Evolutionary conservation across 2,329 filamentous ascomycete genomes (phyloP).

Genomic region (Cyphellophora attinorum): DNA sequence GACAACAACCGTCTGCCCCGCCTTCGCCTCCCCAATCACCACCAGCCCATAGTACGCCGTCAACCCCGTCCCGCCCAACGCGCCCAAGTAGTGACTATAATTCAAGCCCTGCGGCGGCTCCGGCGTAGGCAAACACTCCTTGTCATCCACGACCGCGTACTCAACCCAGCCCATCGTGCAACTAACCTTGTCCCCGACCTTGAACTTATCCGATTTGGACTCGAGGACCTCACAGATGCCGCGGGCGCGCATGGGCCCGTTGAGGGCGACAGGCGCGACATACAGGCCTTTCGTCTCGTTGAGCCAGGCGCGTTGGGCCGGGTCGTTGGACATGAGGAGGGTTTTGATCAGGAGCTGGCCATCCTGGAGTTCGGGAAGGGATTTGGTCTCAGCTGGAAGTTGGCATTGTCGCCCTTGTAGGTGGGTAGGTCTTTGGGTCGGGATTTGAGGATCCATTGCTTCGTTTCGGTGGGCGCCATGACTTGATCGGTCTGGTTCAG

Average conservation of each 20-base stretch:
- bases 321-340: slow-evolving; percentile 43
- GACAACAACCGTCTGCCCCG: slow-evolving; percentile 66
- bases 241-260: slow-evolving; percentile 28
- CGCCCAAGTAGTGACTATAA: slow-evolving; percentile 32
- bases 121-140: slow-evolving; percentile 7
- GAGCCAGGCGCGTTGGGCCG: slow-evolving; percentile 44
- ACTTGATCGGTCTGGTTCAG: too few species aligned
- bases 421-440: slow-evolving; percentile 11
- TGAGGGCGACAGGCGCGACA: slow-evolving; percentile 32
- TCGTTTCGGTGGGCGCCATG: slow-evolving; percentile 12
- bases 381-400: slow-evolving; percentile 12
- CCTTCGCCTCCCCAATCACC: slow-evolving; percentile 56
- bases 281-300: slow-evolving; percentile 34
- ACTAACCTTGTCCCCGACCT: slow-evolving; percentile 27
- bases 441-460: slow-evolving; percentile 12
- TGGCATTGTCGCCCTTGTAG: slow-evolving; percentile 5
- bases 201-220: slow-evolving; percentile 22
- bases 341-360: slow-evolving; percentile 38
- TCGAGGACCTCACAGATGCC: slow-evolving; percentile 29
- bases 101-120: slow-evolving; percentile 13
- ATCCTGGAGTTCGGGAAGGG: slow-evolving; percentile 19
- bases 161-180: slow-evolving; percentile 31
- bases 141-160: slow-evolving; percentile 28
- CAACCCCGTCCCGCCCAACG: slow-evolving; percentile 36
- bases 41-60: slow-evolving; percentile 69